Evolutionary conservation across 306 rosid genomes (phyloP), one percentile per base, ranked within the genome.

Genomic region (Crotalaria pallida): DNA sequence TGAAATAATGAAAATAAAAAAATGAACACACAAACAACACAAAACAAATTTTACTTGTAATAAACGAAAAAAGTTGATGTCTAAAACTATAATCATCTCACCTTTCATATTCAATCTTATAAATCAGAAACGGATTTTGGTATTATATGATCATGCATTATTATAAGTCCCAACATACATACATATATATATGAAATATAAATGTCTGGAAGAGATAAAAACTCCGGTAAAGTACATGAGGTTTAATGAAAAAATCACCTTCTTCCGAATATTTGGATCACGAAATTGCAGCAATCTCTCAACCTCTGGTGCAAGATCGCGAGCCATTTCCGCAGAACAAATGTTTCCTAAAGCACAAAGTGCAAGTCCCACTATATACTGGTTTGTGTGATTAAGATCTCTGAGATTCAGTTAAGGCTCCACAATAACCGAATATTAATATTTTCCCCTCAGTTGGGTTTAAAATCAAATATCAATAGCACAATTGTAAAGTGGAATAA

Each of bases 251-350:
- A 79, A 50, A 73, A 69, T 84, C 65, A 95, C 99, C 85, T 95
- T 95, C 83, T 95, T 95, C 87, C 96, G 82, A 73, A 91, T 85
- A 86, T 95, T 95, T 64, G 99, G 99, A 76, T 95, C 99, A 33
- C 99, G 92, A 81, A 95, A 95, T 83, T 91, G 99, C 74, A 95
- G 85, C 81, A 95, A 79, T 56, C 99, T 91, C 79, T 95, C 99
- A 51, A 95, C 99, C 80, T 95, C 97, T 48, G 99, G 97, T 45
- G 99, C 99, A 81, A 95, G 99, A 89, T 95, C 97, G 75, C 99
- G 96, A 61, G 99, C 99, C 97, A 95, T 94, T 80, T 94, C 99
- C 3, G 99, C 99, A 22, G 99, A 94, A 76, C 97, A 94, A 79
- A 94, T 94, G 83, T 94, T 94, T 73, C 99, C 99, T 67, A 94